Conservation (phyloP, 345 rosid species). For the Melastoma malabathricum region DNA sequence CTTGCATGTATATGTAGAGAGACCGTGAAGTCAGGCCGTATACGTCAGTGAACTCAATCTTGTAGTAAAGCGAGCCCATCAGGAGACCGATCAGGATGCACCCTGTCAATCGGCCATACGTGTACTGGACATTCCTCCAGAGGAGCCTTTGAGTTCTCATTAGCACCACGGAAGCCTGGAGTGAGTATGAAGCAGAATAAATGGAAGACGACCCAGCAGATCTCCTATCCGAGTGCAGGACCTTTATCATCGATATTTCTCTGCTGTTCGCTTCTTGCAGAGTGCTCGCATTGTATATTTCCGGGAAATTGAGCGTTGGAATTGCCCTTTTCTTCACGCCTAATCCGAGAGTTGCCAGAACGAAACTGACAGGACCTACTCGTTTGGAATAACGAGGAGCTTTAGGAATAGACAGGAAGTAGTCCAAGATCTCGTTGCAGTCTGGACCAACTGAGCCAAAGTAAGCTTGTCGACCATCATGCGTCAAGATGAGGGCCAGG, state of each 20-base stretch:
- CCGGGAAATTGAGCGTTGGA: constrained; percentile 13
- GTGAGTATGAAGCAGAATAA: constrained; percentile 14
- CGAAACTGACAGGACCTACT: constrained; percentile 19
- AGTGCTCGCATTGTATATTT: constrained; percentile 14
- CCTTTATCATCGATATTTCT: constrained; percentile 8
- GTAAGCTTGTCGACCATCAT: constrained; percentile 19
- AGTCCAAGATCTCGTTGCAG: constrained; percentile 11
- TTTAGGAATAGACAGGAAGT: constrained; percentile 16
- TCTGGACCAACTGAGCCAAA: constrained; percentile 17
- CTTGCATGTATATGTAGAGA: constrained; percentile 22
- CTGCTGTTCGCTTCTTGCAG: constrained; percentile 12
- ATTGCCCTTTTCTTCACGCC: constrained; percentile 11
- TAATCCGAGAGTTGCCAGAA: constrained; percentile 16
- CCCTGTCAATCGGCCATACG: constrained; percentile 14
- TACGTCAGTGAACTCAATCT: constrained; percentile 13
- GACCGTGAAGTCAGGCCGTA: constrained; percentile 12
- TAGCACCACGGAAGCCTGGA: constrained; percentile 16
- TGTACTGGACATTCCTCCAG: constrained; percentile 20
- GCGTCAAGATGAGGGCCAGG: constrained; percentile 17
- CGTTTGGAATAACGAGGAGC: constrained; percentile 10
- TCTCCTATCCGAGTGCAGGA: constrained; percentile 7
- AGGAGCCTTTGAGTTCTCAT: constrained; percentile 22
- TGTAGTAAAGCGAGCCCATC: constrained; percentile 18
- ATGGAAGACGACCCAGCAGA: constrained; percentile 3
- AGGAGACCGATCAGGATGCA: constrained; percentile 19